Base-by-base conservation (phyloP, 2,329 filamentous ascomycete species). In the Fusarium azukiicola region DNA sequence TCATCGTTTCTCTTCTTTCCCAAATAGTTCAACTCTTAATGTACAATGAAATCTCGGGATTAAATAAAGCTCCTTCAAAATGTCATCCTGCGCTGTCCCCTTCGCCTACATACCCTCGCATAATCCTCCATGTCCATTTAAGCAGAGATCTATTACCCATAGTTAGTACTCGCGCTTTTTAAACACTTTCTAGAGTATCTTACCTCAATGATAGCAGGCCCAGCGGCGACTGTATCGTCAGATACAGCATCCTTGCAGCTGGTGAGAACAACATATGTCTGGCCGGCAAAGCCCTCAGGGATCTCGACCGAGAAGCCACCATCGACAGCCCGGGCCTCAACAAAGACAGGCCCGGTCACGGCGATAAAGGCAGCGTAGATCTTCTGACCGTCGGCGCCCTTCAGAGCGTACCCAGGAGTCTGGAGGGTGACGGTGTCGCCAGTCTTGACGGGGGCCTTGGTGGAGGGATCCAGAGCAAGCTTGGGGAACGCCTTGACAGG, bases 401-500 rank as follows among this genome's bases (percentile, higher is more conserved):
- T 76, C 72, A 87, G 81, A 12, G 74, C 71, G 66, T 83, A 82
- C 2, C 67, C 74, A 36, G 83, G 79, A 14, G 84, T 85, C 73
- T 46, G n/a, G 4, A 85, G 80, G 6, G 81, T 84, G 54, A 85
- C 76, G 5, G 49, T 84, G 19, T 49, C 52, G 3, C 84, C 83
- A 17, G 84, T 73, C 74, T 82, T 83, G 69, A 83, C 67, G 9
- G 74, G 71, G 6, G 73, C 78, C 44, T 81, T 72, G 5, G 85
- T 80, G 12, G 79, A 80, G 21, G 85, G 74, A 36, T 83, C 78
- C 6, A 87, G 76, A 23, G 83, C 76, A 21, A 95, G 86, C 17
- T 83, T 76, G 9, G 93, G 92, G 86, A 95, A 94, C 0, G 92
- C 91, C 86, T 90, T 93, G 83, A 96, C 90, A 4, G 93, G 93